Conservation (phyloP, 768 basidiomycete species). For the Xerocomellus intermedius region DNA sequence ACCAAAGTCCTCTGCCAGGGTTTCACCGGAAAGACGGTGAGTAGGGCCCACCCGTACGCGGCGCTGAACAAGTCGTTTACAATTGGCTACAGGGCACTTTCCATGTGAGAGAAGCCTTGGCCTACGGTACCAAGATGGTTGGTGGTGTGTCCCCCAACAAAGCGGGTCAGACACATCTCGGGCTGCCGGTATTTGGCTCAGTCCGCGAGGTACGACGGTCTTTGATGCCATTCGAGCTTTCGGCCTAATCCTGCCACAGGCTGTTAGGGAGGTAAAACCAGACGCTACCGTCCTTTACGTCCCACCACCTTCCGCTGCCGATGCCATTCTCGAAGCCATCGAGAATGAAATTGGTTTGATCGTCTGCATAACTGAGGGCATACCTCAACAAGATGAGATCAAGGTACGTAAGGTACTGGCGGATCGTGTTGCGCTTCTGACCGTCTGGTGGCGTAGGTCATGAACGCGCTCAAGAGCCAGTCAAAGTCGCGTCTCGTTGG, state of each 20-base stretch:
- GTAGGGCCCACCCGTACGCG: slow-evolving; percentile 16
- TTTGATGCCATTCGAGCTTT: neutral
- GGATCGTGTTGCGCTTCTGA: slow-evolving; percentile 1
- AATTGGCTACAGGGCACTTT: slow-evolving; percentile 75
- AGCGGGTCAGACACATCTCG: slow-evolving; percentile 93
- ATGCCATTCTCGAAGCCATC: slow-evolving; percentile 98
- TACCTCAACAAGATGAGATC: slow-evolving; percentile 97
- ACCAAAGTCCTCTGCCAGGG: slow-evolving; percentile 92
- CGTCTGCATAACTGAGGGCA: slow-evolving; percentile 98
- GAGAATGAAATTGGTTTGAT: slow-evolving; percentile 97
- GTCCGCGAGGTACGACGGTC: slow-evolving; percentile 74
- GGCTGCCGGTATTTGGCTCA: slow-evolving; percentile 89
- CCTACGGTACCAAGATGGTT: slow-evolving; percentile 96
- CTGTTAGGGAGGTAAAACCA: slow-evolving; percentile 80
- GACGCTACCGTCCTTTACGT: slow-evolving; percentile 98
- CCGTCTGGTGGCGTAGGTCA: slow-evolving; percentile 51
- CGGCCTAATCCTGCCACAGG: slow-evolving; percentile 45
- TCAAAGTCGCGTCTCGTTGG: slow-evolving; percentile 95
- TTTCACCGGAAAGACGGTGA: slow-evolving; percentile 94
- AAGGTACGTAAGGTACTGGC: slow-evolving; percentile 46
- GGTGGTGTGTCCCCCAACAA: slow-evolving; percentile 97
- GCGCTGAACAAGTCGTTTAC: neutral
- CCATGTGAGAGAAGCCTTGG: slow-evolving; percentile 90
- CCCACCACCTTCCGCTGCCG: slow-evolving; percentile 93
- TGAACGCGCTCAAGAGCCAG: slow-evolving; percentile 92